A percentile compares a stretch with the other conserved stretches of the same genome.
Evolutionary conservation across 495 filamentous ascomycete species (phyloP).

Genomic region (Entonaema liquescens): DNA sequence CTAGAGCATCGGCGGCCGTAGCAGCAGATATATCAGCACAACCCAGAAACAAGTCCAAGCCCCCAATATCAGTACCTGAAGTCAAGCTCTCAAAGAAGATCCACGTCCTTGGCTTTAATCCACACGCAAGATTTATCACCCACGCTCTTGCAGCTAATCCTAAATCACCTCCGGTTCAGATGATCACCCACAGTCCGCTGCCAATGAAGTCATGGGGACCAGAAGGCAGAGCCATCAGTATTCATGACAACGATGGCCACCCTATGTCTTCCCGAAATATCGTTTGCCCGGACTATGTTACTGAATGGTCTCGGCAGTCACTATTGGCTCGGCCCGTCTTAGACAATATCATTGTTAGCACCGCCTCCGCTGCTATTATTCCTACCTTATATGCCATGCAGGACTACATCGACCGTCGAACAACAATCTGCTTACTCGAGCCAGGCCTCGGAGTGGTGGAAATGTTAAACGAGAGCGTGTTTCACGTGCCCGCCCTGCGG

Average conservation of each 20-base stretch:
- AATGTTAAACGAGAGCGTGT: conserved; percentile 71
- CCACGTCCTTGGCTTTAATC: conserved; percentile 61
- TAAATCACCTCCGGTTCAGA: conserved; percentile 41
- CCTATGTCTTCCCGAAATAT: conserved; percentile 26
- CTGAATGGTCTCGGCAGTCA: neutral
- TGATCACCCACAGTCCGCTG: conserved; percentile 40
- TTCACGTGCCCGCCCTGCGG: conserved; percentile 67
- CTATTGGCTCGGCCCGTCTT: conserved; percentile 53
- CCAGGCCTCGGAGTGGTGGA: conserved; percentile 86
- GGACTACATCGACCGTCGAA: conserved; percentile 72
- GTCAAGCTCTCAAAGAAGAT: conserved; percentile 49
- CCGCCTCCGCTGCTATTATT: conserved; percentile 65
- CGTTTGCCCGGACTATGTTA: conserved; percentile 23
- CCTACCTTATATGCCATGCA: conserved; percentile 64
- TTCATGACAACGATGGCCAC: conserved; percentile 11
- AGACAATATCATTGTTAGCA: conserved; percentile 75
- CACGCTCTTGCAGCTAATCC: conserved; percentile 56
- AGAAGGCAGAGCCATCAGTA: conserved; percentile 32
- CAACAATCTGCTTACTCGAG: conserved; percentile 82
- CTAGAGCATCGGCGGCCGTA: neutral
- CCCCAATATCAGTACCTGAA: neutral
- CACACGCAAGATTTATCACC: conserved; percentile 59
- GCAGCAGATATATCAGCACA: neutral
- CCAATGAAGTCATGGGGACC: conserved; percentile 39
- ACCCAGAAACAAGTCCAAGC: neutral